Evolutionary conservation across 257 asterid species (phyloP), one percentile per base, ranked within the genome.

Genomic region (Paulownia fortunei): DNA sequence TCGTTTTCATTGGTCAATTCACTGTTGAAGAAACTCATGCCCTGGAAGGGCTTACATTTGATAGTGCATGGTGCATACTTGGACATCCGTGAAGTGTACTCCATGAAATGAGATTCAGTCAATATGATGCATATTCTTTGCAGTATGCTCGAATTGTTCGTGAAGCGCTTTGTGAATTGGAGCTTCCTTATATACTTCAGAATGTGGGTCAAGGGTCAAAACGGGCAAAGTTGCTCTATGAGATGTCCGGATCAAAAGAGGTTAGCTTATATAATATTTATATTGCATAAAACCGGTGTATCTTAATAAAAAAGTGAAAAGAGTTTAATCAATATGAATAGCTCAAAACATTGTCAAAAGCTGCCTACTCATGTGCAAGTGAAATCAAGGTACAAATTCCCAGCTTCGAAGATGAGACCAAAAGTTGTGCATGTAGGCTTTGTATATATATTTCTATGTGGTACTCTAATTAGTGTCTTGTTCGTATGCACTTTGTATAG

Each of bases 121-220:
- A n/a, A 27, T 12, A 24, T 71, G 54, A 76, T 36, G 61, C 63
- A 8, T 49, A 49, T 69, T 44, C 37, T 34, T 60, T 74, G 74
- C 88, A 92, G 96, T 54, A 84, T 82, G 94, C 97, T 55, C 87
- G 96, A 69, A 86, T 92, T 79, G 96, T 92, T 21, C 91, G 97
- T 64, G 97, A 92, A 81, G 92, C 91, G 3, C 92, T 92, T 70
- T 89, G 96, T 65, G 97, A 92, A 73, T 63, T 90, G 84, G 97
- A 92, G 84, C 93, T 89, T 44, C 96, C 96, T 15, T 90, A 92
- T 76, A 71, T 86, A 54, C 92, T 89, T 70, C 92, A 72, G 41
- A 92, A 84, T 72, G 91, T 88, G 61, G 97, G 91, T 49, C 74
- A 84, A 77, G 97, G 97, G 32, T 90, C 97, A 56, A 36, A 19